These are phyloP conservation scores for Cryptosporidium ubiquitum DNA, from an alignment of 169 alveolate genomes.

Conservation along the genomic window DNA sequence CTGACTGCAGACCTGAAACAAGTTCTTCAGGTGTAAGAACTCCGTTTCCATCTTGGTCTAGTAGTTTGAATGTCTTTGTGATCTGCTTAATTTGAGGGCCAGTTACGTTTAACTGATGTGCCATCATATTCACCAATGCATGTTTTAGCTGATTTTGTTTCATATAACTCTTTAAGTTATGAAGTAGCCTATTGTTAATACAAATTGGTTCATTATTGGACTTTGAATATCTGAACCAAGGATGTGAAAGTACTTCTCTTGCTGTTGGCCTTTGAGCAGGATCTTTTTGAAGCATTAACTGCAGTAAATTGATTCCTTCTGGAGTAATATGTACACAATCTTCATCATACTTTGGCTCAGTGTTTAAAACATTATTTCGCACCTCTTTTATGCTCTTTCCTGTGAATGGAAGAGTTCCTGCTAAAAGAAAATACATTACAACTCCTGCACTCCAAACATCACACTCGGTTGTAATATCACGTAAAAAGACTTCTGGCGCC, in stretches of 20 bases:
- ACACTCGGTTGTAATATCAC: conserved; percentile 84
- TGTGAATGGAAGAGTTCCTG: conserved; percentile 92
- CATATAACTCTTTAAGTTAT: conserved; percentile 77
- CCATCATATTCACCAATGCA: conserved; percentile 80
- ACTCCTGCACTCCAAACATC: conserved; percentile 94
- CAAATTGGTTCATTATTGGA: conserved; percentile 43
- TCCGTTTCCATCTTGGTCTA: conserved; percentile 80
- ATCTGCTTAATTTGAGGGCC: conserved; percentile 78
- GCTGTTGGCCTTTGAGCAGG: conserved; percentile 84
- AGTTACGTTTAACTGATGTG: conserved; percentile 80
- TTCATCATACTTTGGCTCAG: conserved; percentile 76
- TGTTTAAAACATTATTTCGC: conserved; percentile 51
- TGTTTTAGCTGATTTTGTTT: conserved; percentile 78
- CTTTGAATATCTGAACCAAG: conserved; percentile 81
- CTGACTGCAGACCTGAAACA: conserved; percentile 75
- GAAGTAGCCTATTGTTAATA: conserved; percentile 44
- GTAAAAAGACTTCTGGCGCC: conserved; percentile 89
- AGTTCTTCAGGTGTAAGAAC: conserved; percentile 77
- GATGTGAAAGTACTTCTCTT: conserved; percentile 76
- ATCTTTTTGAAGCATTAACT: conserved; percentile 82
- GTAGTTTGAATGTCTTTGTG: conserved; percentile 72
- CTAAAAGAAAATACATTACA: conserved; percentile 86
- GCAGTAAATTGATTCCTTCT: conserved; percentile 80
- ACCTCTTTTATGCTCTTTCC: conserved; percentile 80
- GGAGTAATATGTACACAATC: conserved; percentile 84